Base-by-base conservation (phyloP, 2,329 filamentous ascomycete genomes). In the Diaporthe longicolla region DNA sequence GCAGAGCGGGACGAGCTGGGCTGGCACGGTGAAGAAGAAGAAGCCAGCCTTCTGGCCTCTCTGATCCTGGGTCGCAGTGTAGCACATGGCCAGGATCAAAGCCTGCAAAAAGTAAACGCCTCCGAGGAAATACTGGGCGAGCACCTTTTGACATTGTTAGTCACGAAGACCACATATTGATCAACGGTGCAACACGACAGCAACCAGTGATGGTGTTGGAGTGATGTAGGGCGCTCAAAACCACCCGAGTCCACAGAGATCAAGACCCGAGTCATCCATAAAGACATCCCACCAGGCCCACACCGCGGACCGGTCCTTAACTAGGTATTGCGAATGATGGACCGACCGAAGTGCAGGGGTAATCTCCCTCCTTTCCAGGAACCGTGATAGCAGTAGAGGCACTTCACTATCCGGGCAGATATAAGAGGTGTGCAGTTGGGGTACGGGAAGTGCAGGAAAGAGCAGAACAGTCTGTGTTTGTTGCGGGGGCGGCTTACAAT, bases 11-110 rank as follows among this genome's bases (percentile, higher is more conserved):
- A 97, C 87, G 79, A 92, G 90, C 81, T 96, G 94, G 19, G 95
- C 91, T 9, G 94, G 95, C 74, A 98, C 93, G 52, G 90, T 93
- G 78, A 98, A 84, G 80, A 98, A 90, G 85, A 95, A 94, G 82
- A 97, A 96, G 71, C 88, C 92, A 8, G 93, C 90, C 81, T 93
- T 93, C 78, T 88, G 87, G 68, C 94, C 94, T 45, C 94, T 91
- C 81, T 96, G 94, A 79, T 98, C 95, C 82, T 98, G 95, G 1
- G 92, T 92, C 77, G 91, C 94, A 8, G 95, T 98, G 82, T 98
- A 98, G 78, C 87, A 87, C 80, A 98, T 89, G 54, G 95, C 94
- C 75, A 98, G 86, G 70, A 93, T 92, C 71, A 99, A 88, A 17
- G 93, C 93, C 79, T 84, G 82, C 24, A 89, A 84, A 78, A 93